Conservation (phyloP, 331 rosid species). For the Erythrophleum ivorense region DNA sequence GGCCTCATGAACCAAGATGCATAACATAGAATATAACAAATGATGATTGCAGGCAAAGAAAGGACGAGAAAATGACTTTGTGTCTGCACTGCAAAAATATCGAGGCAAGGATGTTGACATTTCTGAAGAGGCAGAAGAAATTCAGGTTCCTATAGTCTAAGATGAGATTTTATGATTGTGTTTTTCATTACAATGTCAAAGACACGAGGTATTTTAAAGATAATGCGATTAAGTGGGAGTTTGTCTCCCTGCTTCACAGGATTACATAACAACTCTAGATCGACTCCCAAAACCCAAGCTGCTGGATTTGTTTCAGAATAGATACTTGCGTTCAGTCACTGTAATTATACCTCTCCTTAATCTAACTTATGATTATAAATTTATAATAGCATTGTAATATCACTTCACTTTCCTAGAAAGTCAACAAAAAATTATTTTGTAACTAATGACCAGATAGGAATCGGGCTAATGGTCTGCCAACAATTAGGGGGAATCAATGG, state of each 20-base stretch:
- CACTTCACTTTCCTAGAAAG: conserved; percentile 5
- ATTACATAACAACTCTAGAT: conserved; percentile 74
- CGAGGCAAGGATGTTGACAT: conserved; percentile 80
- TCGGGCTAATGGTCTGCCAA: conserved; percentile 89
- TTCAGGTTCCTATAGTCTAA: conserved; percentile 62
- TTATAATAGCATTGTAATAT: conserved; percentile 1
- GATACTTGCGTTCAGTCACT: conserved; percentile 75
- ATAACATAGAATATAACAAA: background rate
- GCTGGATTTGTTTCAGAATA: conserved; percentile 77
- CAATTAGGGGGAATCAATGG: conserved; percentile 95
- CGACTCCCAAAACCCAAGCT: conserved; percentile 72
- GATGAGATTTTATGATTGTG: conserved; percentile 24
- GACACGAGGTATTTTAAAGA: conserved; percentile 14
- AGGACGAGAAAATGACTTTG: conserved; percentile 66
- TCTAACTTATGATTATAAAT: conserved; percentile 17
- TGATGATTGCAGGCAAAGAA: conserved; percentile 58
- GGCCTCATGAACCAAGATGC: conserved; percentile 1
- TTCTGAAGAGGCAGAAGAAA: conserved; percentile 76
- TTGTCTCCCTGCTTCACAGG: conserved; percentile 52
- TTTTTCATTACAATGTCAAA: background rate
- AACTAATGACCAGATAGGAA: conserved; percentile 64
- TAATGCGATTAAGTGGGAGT: background rate
- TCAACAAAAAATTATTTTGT: background rate
- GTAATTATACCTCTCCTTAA: conserved; percentile 49
- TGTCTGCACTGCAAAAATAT: conserved; percentile 62